Base-by-base conservation (phyloP, 768 basidiomycete species). In the Lentinula aciculospora region DNA sequence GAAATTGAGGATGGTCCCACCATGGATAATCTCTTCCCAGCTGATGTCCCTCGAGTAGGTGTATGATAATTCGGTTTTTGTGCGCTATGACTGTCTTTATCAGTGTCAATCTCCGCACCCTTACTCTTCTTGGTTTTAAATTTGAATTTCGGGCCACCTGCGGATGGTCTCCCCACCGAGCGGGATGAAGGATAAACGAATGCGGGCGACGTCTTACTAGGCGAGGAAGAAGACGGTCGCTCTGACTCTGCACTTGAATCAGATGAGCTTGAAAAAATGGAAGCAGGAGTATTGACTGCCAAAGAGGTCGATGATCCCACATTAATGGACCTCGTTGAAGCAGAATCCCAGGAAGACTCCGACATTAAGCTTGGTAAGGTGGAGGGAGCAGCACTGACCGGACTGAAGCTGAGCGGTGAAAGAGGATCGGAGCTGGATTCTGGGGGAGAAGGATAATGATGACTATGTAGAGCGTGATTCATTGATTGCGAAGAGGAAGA, bases 181-280 rank as follows among this genome's bases (percentile, higher is more conserved):
- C 65, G 64, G 12, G 65, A 65, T 1, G 64, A 65, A 7, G 65
- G 65, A 42, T 62, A 66, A 4, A 66, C 60, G 46, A 66, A 66
- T 21, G 25, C 46, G 9, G 58, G 31, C 3, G 48, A 25, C 8
- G 9, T 32, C 28, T 19, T 39, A 9, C 21, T 13, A 15, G 50
- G 40, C 21, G 34, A 37, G 3, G 50, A 51, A 27, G 50, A 51
- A 27, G 57, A 50, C 4, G 57, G 27, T 28, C 15, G 23, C 29
- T 23, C 37, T 36, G 36, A 37, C 36, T 46, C 36, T 31, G 8
- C 46, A 19, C 37, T 32, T 7, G 57, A 40, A 32, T 32, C 47
- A 42, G 47, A 48, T 4, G 57, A 58, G 27, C 10, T 17, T 21
- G 57, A 58, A 50, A 40, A 40, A 39, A 48, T 25, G 23, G 57